Conservation (phyloP, 2,329 filamentous ascomycete genomes). For the Ceratocystis cacaofunesta region DNA sequence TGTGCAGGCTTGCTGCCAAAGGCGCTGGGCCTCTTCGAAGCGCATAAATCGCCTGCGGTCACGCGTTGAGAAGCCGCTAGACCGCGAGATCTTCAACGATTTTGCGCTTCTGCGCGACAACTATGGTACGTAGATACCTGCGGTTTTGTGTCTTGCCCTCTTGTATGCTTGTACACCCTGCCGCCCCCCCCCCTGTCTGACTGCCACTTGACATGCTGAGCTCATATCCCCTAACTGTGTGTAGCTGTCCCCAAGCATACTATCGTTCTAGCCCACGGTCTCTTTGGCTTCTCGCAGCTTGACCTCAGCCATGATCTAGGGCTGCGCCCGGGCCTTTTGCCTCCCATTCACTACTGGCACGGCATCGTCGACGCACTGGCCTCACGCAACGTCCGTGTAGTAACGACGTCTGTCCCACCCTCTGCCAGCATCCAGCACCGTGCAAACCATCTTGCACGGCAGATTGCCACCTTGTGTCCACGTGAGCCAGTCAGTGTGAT, state of each 20-base stretch:
- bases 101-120: conserved; percentile 14
- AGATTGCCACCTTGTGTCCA: conserved; percentile 30
- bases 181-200: too few species aligned
- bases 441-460: conserved; percentile 39
- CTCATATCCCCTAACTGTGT: neutral
- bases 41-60: neutral
- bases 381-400: conserved; percentile 39
- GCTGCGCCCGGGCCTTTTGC: conserved; percentile 25
- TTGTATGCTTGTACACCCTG: too few species aligned
- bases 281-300: conserved; percentile 48
- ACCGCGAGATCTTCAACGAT: conserved; percentile 15
- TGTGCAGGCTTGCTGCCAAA: neutral
- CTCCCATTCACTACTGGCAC: conserved; percentile 48
- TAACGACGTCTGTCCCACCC: conserved; percentile 46
- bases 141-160: neutral
- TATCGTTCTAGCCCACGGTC: conserved; percentile 50
- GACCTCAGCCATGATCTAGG: conserved; percentile 23
- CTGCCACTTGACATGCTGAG: too few species aligned
- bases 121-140: conserved; percentile 6
- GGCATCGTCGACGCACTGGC: conserved; percentile 45
- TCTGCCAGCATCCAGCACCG: conserved; percentile 46
- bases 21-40: neutral
- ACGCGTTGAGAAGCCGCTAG: conserved; percentile 12
- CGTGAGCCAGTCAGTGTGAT: conserved; percentile 58
- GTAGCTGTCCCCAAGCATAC: conserved; percentile 36